phyloP scores from a whole-genome alignment of 192 early-diverging fungal genomes.

The Allomyces macrogynus region DNA sequence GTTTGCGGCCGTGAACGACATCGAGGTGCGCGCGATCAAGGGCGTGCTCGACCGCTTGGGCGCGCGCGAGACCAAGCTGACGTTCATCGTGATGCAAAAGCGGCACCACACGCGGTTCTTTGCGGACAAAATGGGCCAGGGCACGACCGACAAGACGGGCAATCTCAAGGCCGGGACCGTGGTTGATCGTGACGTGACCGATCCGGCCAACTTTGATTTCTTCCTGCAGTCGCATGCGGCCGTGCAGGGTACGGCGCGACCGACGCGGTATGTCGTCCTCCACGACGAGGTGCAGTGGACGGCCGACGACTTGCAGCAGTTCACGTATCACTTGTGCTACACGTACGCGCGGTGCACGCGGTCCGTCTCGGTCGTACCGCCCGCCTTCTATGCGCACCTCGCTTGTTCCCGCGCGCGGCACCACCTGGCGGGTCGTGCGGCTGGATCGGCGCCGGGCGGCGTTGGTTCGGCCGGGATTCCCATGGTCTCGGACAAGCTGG shows the following conservation, averaged over 20 bases:
- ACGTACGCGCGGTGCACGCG: conserved; percentile 72
- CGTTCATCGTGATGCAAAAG: conserved; percentile 70
- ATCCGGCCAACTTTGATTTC: conserved; percentile 37
- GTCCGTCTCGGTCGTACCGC: conserved; percentile 67
- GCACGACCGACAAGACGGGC: conserved; percentile 24
- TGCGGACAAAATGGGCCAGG: conserved; percentile 1
- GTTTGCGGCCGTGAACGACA: conserved; percentile 46
- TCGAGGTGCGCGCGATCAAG: conserved; percentile 54
- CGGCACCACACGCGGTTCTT: conserved; percentile 70
- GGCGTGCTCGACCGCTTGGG: conserved; percentile 40
- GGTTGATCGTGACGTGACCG: conserved; percentile 30
- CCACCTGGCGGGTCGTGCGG: conserved; percentile 20
- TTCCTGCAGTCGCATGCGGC: conserved; percentile 73
- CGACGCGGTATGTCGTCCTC: conserved; percentile 77
- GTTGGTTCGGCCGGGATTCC: too few relatives aligned
- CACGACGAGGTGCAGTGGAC: conserved; percentile 68
- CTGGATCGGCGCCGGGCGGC: too few relatives aligned
- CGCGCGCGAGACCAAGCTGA: conserved; percentile 49
- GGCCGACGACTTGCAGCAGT: conserved; percentile 55
- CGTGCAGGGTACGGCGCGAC: conserved; percentile 79
- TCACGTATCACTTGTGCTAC: conserved; percentile 80
- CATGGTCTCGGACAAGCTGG: too few relatives aligned
- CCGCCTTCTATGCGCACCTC: conserved; percentile 83
- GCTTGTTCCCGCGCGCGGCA: conserved; percentile 68
- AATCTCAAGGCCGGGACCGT: conserved; percentile 39